Base-by-base conservation (phyloP, 2,329 filamentous ascomycete genomes). In the Exophiala calicioides region DNA sequence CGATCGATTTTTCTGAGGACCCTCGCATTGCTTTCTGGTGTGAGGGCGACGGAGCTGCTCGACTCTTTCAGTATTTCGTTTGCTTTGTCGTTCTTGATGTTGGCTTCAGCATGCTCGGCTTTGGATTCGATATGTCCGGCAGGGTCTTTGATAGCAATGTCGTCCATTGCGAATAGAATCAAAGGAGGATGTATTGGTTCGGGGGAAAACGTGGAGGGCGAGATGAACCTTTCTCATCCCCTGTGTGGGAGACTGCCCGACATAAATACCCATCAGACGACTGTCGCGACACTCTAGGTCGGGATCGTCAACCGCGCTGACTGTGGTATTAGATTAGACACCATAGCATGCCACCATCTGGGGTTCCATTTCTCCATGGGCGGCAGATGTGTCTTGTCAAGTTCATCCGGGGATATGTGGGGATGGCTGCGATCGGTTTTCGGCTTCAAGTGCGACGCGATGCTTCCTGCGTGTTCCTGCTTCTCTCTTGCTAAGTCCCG, bases 1-100 rank as follows among this genome's bases (percentile, higher is more conserved):
- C 73, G 59, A 57, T 80, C 77, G 44, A 80, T 79, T 52, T 69
- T 70, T 20, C 70, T 68, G 29, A 79, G 63, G 4, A 80, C 70
- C 30, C 71, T 67, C 39, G 67, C 68, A 61, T 81, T 79, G 55
- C 79, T 78, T 37, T 71, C 73, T 0, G 73, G 65, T 0, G 77
- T 77, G 5, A 81, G 69, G 30, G 72, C 58, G 24, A 79, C 67
- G 2, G 67, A 66, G 32, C 72, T 65, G 6, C 69, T 73, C 2
- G 68, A 65, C 18, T 72, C 66, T 40, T 70, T 70, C 29, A 80
- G 64, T 31, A 80, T 64, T 43, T 74, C 65, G 13, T 75, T 69
- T 5, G 77, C 77, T 55, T 74, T 74, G 62, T 78, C 74, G 27
- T 66, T 64, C 53, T 55, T 53, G 3, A 32, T 12, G n/a, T 44